Base-by-base conservation (phyloP, 2,329 filamentous ascomycete genomes). In the Pyrenophora seminiperda region DNA sequence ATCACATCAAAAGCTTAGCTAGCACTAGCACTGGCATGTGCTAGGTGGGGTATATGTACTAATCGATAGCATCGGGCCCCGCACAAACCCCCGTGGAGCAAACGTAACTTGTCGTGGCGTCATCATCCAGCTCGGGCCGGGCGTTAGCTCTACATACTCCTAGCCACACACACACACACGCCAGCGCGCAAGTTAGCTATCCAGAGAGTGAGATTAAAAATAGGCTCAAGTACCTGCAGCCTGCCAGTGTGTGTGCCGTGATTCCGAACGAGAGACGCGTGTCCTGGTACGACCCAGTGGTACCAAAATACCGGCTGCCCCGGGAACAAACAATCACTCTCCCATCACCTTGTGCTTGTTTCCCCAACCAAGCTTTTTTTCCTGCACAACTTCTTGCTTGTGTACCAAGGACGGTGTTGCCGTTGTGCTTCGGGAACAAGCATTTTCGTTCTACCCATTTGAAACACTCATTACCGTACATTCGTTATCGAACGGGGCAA, bases 401-500 rank as follows among this genome's bases (percentile, higher is more conserved):
- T 5, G 22, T 44, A 59, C 50, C 53, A 59, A 59, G 56, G 47
- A 52, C 48, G 40, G 39, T 31, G 24, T 32, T 49, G n/a, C n/a
- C n/a, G n/a, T n/a, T n/a, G n/a, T n/a, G n/a, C n/a, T n/a, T n/a
- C n/a, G 43, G 30, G 47, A 53, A 55, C n/a, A 49, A 49, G 24
- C 24, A n/a, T 27, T 52, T 58, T 49, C 24, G 24, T 29, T 45
- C 22, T 27, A 11, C 39, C 33, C 18, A n/a, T 14, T 18, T n/a
- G n/a, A n/a, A 11, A 47, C 32, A 30, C 50, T 47, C 49, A 45
- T 44, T 49, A 32, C 32, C 19, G n/a, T 27, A 47, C 44, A 43
- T 41, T 54, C 47, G 46, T 41, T 57, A 41, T 32, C 31, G 18
- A 9, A 22, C 47, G 14, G 14, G 24, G 2, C 18, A 39, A 29